Base-by-base conservation (phyloP, 164 flowering plant species). In the Berberis vulgaris region DNA sequence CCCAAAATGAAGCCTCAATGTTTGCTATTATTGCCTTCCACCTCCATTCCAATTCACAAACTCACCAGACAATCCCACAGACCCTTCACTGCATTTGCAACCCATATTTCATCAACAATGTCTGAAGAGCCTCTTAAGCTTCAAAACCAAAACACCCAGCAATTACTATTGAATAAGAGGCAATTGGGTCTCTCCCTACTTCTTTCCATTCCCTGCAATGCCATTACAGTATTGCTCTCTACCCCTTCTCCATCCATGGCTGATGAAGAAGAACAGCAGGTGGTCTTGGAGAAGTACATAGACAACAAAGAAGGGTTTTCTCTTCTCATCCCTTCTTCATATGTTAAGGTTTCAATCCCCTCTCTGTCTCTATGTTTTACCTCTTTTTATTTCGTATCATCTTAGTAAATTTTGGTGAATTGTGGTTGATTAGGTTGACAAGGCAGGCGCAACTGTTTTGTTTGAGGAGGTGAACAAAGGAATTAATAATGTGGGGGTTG, bases 371-470 rank as follows among this genome's bases (percentile, higher is more conserved):
- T 59, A 6, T 41, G 11, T 45, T 56, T 43, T 13, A 8, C 0
- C 1, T 65, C n/a, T 49, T 1, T 26, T 13, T 39, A 13, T 55
- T 55, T 55, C 41, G 0, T 55, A 6, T 1, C 58, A 38, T 9
- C 58, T 12, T n/a, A 6, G 40, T 49, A 8, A 41, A n/a, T 43
- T 66, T 49, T 57, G 12, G 59, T 44, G 38, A 38, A 8, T 49
- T 43, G 49, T 50, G 40, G 9, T 38, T 61, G 43, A 41, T 55
- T 57, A 89, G 97, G 92, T 93, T 41, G 98, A 93, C 5, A 93
- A 93, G 73, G 92, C 95, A 11, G 97, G 98, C 50, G 98, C 96
- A 13, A 83, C 86, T 41, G 88, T 71, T 64, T 66, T 94, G 66
- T 90, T 94, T 73, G 88, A 94, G 76, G 95, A 94, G 61, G 68